Base-by-base conservation (phyloP, 352 stramenopile genomes). In the Phytophthora citrophthora region DNA sequence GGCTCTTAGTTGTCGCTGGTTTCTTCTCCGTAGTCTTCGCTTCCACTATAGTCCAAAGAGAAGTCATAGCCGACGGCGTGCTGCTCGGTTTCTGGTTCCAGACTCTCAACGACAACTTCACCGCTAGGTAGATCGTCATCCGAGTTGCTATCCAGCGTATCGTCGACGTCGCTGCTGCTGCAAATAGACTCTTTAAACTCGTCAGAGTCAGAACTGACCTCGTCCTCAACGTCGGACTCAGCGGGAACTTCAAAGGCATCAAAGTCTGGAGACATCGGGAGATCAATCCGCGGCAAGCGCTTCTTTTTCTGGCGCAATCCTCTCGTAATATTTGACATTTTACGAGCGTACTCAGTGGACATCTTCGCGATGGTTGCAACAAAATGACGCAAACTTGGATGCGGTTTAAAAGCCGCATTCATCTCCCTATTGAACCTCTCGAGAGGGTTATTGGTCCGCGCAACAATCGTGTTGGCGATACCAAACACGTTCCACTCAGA, bases 391-490 rank as follows among this genome's bases (percentile, higher is more conserved):
- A 20, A 20, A 20, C 20, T 20, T 20, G 20, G 20, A 20, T 20
- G 20, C 20, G 20, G 20, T 20, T 20, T 20, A 20, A 20, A 20
- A 20, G 20, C 20, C 20, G 20, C 20, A 20, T 20, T 20, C 20
- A 20, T 20, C 20, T 20, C 20, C 10, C 46, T 53, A n/a, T 72
- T 76, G 43, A 68, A 72, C 16, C 54, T 47, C 18, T 76, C 62
- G 1, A 76, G 47, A 0, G 54, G 43, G 24, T 76, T 72, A 47
- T 70, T 72, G 1, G 56, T 76, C 2, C 57, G 38, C 2, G 46
- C 61, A 13, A 74, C 50, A 9, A 70, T 18, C 2, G 31, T 34
- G 12, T 54, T 60, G 3, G 16, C 36, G 18, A 68, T 64, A 8
- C 41, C 57, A 32, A 48, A 54, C 7, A 73, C 61, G 15, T 71